Conservation (phyloP, 305 asterid genomes). For the Solanum chacoense region DNA sequence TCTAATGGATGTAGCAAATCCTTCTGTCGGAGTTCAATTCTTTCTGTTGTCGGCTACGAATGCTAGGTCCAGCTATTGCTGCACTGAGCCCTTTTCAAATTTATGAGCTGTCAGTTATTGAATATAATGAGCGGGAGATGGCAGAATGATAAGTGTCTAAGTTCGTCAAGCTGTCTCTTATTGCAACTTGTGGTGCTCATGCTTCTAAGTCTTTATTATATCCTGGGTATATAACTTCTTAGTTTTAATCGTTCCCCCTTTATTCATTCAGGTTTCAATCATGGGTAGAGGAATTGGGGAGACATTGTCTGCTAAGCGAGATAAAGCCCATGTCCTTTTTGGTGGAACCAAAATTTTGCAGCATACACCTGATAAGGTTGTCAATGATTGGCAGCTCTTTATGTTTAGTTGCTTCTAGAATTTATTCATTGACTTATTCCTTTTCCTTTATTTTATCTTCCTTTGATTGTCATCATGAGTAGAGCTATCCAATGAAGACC, state of each 20-base stretch:
- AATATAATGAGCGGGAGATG: neutral
- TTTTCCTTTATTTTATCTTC: neutral
- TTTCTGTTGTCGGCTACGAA: neutral
- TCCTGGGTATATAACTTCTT: neutral
- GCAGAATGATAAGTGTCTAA: neutral
- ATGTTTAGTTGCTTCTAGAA: neutral
- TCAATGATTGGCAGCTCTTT: neutral
- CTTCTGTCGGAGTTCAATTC: neutral
- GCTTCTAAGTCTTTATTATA: neutral
- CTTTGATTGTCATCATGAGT: constrained; percentile 18
- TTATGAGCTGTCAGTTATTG: neutral
- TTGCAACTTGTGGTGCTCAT: constrained; percentile 3
- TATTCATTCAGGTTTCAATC: constrained; percentile 57
- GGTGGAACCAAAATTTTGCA: constrained; percentile 97
- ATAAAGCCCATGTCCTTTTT: constrained; percentile 85
- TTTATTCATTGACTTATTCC: neutral
- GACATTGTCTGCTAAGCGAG: constrained; percentile 68
- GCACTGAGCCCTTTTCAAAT: neutral
- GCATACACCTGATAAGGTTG: constrained; percentile 91
- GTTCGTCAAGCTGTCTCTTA: neutral
- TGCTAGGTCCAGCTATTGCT: neutral
- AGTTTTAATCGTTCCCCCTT: neutral
- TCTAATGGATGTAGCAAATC: neutral
- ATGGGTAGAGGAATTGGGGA: constrained; percentile 67
- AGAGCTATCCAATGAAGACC: constrained; percentile 79